Evolutionary conservation across 352 stramenopile genomes (phyloP).

Genomic region (Globisporangium parvum): DNA sequence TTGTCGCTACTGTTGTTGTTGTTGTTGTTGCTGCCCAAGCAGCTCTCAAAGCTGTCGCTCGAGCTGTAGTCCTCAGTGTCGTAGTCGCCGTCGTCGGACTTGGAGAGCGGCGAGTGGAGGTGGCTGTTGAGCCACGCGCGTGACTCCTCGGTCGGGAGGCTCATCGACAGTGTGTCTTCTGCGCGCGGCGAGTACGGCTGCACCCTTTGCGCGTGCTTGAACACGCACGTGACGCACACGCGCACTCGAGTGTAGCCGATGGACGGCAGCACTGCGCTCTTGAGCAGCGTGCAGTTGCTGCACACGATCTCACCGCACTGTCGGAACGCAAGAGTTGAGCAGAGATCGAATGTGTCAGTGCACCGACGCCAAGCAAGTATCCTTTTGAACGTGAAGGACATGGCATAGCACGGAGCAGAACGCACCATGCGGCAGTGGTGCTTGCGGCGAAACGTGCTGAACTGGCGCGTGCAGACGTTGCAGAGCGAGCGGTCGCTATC

Average conservation of each 20-base stretch:
- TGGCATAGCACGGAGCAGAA: background rate
- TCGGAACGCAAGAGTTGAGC: background rate
- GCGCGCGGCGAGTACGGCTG: background rate
- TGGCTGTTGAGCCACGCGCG: constrained; percentile 54
- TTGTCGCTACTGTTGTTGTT: constrained; percentile 18
- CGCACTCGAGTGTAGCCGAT: constrained; percentile 61
- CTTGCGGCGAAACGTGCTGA: constrained; percentile 79
- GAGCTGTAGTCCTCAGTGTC: constrained; percentile 26
- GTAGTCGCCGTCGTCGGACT: constrained; percentile 29
- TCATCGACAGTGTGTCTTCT: constrained; percentile 16
- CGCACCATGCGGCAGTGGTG: constrained; percentile 82
- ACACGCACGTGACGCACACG: constrained; percentile 76
- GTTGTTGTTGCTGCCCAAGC: constrained; percentile 20
- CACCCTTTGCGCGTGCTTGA: constrained; percentile 28
- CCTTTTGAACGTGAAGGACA: background rate
- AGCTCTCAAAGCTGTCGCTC: constrained; percentile 10
- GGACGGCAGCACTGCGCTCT: constrained; percentile 47
- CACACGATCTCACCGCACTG: constrained; percentile 80
- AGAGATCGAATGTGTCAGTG: background rate
- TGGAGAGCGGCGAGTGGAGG: constrained; percentile 52
- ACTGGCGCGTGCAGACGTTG: constrained; percentile 71
- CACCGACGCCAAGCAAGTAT: background rate
- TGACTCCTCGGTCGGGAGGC: constrained; percentile 28
- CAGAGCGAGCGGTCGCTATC: constrained; percentile 67
- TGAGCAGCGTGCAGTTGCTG: constrained; percentile 73